phyloP scores from a whole-genome alignment of 257 asterid genomes.

The Nicotiana noctiflora region DNA sequence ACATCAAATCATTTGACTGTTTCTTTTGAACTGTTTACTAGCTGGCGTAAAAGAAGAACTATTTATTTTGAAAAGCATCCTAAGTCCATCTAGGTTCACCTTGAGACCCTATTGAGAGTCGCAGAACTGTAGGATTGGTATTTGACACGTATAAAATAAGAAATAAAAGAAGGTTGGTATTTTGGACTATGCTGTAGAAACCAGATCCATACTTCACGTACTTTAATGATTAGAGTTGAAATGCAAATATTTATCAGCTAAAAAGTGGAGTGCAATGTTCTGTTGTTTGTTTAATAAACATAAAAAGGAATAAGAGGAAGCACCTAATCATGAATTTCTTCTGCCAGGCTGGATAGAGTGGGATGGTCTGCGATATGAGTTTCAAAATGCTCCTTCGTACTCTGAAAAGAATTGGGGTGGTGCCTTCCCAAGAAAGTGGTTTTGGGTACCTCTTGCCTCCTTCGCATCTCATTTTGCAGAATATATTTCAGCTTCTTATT shows the following conservation, averaged over 20 bases:
- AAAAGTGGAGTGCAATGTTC: not conserved
- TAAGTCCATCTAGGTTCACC: not conserved
- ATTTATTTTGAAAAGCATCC: not conserved
- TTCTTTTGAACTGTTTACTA: not conserved
- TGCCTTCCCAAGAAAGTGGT: constrained; percentile 96
- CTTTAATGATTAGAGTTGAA: not conserved
- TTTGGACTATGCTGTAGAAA: not conserved
- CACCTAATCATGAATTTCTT: constrained; percentile 12
- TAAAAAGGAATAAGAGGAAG: not conserved
- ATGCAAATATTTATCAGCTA: not conserved
- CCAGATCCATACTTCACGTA: not conserved
- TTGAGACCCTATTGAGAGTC: not conserved
- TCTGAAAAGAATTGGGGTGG: constrained; percentile 97
- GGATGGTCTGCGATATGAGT: constrained; percentile 80
- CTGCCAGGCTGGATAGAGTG: constrained; percentile 97
- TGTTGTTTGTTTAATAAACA: not conserved
- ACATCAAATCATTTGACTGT: too few species aligned
- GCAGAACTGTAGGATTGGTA: not conserved
- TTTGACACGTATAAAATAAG: not conserved
- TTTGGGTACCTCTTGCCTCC: constrained; percentile 53
- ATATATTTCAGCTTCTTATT: not conserved
- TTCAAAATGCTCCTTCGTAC: constrained; percentile 92
- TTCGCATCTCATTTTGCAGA: not conserved
- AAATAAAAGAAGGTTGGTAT: not conserved
- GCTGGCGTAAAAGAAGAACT: not conserved